Evolutionary conservation across 2,329 filamentous ascomycete species (phyloP), one percentile per base, ranked within the genome.

Genomic region (Verticillium isaacii): DNA sequence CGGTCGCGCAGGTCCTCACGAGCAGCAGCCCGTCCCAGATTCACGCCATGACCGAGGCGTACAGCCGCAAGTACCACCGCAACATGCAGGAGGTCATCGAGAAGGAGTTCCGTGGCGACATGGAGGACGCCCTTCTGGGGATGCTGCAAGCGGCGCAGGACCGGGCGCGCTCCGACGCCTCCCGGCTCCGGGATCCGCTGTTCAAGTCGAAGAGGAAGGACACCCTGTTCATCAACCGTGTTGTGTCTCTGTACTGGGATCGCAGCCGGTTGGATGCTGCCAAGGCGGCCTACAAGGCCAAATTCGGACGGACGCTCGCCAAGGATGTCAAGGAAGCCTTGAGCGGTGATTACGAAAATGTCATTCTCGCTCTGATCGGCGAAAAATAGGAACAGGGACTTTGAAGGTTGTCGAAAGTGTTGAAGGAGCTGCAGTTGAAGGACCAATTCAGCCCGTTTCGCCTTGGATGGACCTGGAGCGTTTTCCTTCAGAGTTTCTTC

Each of bases 51-150:
- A 63, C 62, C 65, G 62, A 74, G 6, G 59, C 63, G 32, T 76
- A 76, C 57, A 63, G 65, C 52, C 62, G 63, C 15, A 75, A 74
- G 61, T 75, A 74, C 59, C 71, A 72, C 61, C 71, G 71, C 29
- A 68, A 67, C 8, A 64, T 75, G 7, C 66, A 72, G 55, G 67
- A 70, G 0, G 72, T 74, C 1, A 74, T 75, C 25, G 69, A 73
- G 62, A 72, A 74, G 64, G 72, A 74, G 61, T 74, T 75, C 63
- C 67, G 68, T 0, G 73, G 74, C 25, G 70, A 74, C 56, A 70
- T 73, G 68, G 71, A 74, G 57, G 73, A 75, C 7, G 71, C 69
- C 0, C 63, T 76, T 1, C 60, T 75, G 25, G 64, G 62, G 8
- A 74, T 76, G 50, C 65, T 75, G 0, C 65, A 66, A 3, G 65